Conservation (phyloP, 2,329 filamentous ascomycete genomes). For the Trichophyton mentagrophytes region DNA sequence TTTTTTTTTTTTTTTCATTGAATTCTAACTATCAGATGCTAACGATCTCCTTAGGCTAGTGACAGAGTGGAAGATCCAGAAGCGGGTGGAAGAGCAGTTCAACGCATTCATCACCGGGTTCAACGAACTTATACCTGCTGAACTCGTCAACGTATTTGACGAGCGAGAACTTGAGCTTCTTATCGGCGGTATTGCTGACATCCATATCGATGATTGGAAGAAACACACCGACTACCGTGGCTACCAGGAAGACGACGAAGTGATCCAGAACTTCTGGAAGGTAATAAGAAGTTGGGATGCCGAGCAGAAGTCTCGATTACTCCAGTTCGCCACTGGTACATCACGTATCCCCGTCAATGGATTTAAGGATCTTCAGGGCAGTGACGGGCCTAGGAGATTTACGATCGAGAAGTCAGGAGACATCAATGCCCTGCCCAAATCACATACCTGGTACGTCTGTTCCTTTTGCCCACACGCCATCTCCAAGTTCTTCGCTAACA, state of each 20-base stretch:
- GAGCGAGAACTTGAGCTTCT: constrained; percentile 92
- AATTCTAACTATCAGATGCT: background rate
- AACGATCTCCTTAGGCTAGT: constrained; percentile 50
- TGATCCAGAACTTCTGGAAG: constrained; percentile 98
- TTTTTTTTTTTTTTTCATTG: too few relatives aligned
- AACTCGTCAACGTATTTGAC: constrained; percentile 96
- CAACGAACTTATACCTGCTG: constrained; percentile 90
- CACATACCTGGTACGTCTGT: constrained; percentile 78
- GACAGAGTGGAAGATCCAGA: constrained; percentile 98
- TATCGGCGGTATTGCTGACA: constrained; percentile 98
- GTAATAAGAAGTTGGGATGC: constrained; percentile 89
- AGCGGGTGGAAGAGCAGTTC: constrained; percentile 96
- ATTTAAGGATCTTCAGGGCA: constrained; percentile 97
- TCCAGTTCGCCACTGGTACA: constrained; percentile 96
- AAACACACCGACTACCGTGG: constrained; percentile 99
- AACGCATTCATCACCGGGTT: constrained; percentile 95
- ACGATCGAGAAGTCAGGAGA: constrained; percentile 98
- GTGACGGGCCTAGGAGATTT: constrained; percentile 85
- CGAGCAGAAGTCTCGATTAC: constrained; percentile 88
- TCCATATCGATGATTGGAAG: constrained; percentile 99
- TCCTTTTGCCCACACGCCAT: background rate
- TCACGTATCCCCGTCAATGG: constrained; percentile 97
- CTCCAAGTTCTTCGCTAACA: background rate
- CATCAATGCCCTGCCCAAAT: constrained; percentile 79
- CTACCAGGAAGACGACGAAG: constrained; percentile 94